Base-by-base conservation (phyloP, 441 rosid genomes). In the Gossypium lobatum region DNA sequence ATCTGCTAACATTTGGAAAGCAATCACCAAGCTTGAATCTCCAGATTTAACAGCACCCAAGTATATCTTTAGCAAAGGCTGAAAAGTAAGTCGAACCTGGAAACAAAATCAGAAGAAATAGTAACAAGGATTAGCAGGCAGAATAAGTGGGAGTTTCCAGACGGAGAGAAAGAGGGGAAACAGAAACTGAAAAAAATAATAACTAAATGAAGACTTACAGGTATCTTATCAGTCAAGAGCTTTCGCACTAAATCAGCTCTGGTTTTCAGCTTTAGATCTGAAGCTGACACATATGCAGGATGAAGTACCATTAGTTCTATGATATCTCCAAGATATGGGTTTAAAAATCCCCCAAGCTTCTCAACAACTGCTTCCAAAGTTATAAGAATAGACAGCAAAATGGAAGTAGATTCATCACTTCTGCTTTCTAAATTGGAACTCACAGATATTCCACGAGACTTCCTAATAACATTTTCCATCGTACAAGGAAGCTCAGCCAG, bases 291-390 rank as follows among this genome's bases (percentile, higher is more conserved):
- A 74, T 82, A 89, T 73, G 88, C 92, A 48, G 88, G 88, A 76
- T 70, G 78, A 71, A 92, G 87, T 75, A 96, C 88, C 85, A 89
- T 63, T 71, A 96, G 80, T 82, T 85, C 77, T 25, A 85, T 73
- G 72, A 93, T 83, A 78, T 92, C 93, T 64, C 85, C 88, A 72
- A 96, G 97, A 79, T 92, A 88, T 17, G 99, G 99, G 80, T 82
- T 93, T 64, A 96, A 78, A 80, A 96, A 96, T 67, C 97, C 92
- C 73, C 97, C 99, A 77, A 96, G 93, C 83, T 93, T 91, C 80
- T 89, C 97, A 65, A 92, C 83, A 74, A 89, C 96, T 45, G 97
- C 97, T 79, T 93, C 97, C 81, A 96, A 81, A 21, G 87, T 71
- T 42, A 85, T 78, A 63, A 96, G 92, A 85, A 91, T 75, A 74